Evolutionary conservation across 2,329 filamentous ascomycete species (phyloP).

Genomic region (Neonectria magnoliae): DNA sequence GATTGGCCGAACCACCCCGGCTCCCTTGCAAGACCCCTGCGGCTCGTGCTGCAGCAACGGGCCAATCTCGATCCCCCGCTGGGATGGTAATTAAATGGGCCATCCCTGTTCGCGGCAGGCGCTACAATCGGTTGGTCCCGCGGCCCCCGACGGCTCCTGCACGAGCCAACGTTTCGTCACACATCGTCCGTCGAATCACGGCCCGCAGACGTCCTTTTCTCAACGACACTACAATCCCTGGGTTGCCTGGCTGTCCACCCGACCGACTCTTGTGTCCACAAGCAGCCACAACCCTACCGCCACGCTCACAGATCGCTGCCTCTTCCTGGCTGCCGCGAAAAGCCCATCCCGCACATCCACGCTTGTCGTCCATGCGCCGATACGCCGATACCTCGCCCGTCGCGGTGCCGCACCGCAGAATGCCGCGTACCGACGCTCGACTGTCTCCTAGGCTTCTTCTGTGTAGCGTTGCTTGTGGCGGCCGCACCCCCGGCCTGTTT

Average conservation of each 20-base stretch:
- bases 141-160: conserved; percentile 57
- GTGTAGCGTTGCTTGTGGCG: conserved; percentile 24
- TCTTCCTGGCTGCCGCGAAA: conserved; percentile 1
- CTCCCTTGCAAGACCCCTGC: conserved; percentile 35
- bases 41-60: conserved; percentile 46
- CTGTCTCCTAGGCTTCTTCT: background rate
- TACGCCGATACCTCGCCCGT: conserved; percentile 19
- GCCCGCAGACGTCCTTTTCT: conserved; percentile 33
- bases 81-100: conserved; percentile 39
- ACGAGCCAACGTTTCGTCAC: conserved; percentile 58
- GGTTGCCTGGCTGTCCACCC: conserved; percentile 33
- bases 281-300: conserved; percentile 31
- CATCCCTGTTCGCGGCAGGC: conserved; percentile 44
- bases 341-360: conserved; percentile 10
- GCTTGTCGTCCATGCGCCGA: conserved; percentile 1
- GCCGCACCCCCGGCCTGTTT: conserved; percentile 11
- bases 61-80: conserved; percentile 54
- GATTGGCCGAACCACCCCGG: conserved; percentile 24
- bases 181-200: conserved; percentile 51
- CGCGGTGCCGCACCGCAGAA: conserved; percentile 22
- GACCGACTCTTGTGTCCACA: conserved; percentile 36
- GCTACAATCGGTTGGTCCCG: conserved; percentile 58
- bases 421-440: conserved; percentile 21
- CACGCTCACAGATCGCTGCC: conserved; percentile 25
- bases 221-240: conserved; percentile 36